These are phyloP conservation scores for Hypholoma fasciculare DNA, from an alignment of 768 basidiomycete genomes.

Conservation along the genomic window DNA sequence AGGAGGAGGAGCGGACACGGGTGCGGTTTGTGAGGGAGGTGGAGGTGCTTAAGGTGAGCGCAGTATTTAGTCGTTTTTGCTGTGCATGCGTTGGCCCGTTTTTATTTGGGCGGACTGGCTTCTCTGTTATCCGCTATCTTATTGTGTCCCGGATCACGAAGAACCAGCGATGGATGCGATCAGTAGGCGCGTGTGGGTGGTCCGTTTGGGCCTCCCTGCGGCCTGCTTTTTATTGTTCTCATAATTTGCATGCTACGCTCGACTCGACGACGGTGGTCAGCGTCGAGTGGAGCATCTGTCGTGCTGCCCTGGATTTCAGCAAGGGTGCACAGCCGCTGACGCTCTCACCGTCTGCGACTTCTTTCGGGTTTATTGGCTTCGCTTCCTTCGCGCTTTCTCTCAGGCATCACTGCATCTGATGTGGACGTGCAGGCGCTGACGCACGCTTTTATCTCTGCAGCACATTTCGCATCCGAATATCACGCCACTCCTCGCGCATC, in stretches of 20 bases:
- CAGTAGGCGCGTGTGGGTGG: background rate
- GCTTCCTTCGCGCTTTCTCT: background rate
- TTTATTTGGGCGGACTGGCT: background rate
- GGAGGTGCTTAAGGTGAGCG: constrained; percentile 69
- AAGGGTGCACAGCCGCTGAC: too few species aligned
- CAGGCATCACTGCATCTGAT: background rate
- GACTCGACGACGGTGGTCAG: background rate
- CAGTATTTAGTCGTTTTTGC: constrained; percentile 5
- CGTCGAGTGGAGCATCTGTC: background rate
- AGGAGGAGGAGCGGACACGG: constrained; percentile 68
- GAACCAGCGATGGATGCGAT: background rate
- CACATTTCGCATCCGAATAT: constrained; percentile 84
- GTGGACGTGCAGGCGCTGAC: background rate
- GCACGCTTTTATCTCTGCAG: constrained; percentile 30
- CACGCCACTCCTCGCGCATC: constrained; percentile 66
- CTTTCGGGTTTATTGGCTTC: background rate
- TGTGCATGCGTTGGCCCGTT: background rate
- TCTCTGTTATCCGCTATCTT: background rate
- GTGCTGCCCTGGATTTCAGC: too few species aligned
- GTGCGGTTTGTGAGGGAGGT: constrained; percentile 83
- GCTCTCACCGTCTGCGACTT: too few species aligned
- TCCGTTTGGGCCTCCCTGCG: too few species aligned
- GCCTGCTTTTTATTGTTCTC: background rate
- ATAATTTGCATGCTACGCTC: background rate
- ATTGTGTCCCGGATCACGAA: background rate